Evolutionary conservation across 495 filamentous ascomycete genomes (phyloP).

Genomic region (Neurospora sp.): DNA sequence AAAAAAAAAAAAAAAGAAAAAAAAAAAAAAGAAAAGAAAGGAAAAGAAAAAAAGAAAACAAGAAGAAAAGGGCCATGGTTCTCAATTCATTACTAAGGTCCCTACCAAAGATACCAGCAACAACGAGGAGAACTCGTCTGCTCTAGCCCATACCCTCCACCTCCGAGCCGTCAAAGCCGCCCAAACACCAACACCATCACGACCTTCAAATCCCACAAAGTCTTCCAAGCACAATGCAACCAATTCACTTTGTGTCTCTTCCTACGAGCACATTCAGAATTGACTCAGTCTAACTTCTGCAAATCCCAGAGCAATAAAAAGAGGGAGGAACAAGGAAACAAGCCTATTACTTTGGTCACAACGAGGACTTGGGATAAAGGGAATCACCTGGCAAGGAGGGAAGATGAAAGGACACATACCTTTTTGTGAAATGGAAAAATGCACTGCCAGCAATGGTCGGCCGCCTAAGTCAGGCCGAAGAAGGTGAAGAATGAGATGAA

Average conservation of each 20-base stretch:
- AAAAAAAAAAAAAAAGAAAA: background rate
- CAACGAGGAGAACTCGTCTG: no score
- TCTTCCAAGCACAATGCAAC: no score
- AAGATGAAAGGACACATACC: background rate
- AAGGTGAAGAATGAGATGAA: background rate
- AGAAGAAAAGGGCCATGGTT: no score
- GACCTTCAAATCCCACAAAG: no score
- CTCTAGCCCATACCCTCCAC: no score
- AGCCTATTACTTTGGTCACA: background rate
- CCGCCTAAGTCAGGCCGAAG: constrained; percentile 8
- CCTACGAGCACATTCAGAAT: constrained; percentile 47
- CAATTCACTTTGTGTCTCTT: constrained; percentile 26
- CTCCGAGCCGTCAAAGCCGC: no score
- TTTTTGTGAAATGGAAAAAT: background rate
- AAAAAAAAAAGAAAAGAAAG: background rate
- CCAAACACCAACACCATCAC: no score
- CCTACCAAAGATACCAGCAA: no score
- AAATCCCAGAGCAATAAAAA: constrained; percentile 30
- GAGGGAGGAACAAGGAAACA: constrained; percentile 13
- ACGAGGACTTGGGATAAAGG: no score
- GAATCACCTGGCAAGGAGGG: background rate
- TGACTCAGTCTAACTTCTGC: constrained; percentile 40
- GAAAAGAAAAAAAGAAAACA: no score
- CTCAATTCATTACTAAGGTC: no score
- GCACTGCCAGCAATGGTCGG: background rate